phyloP scores from a whole-genome alignment of 805 yeast genomes.

The Torulaspora gathmanii region DNA sequence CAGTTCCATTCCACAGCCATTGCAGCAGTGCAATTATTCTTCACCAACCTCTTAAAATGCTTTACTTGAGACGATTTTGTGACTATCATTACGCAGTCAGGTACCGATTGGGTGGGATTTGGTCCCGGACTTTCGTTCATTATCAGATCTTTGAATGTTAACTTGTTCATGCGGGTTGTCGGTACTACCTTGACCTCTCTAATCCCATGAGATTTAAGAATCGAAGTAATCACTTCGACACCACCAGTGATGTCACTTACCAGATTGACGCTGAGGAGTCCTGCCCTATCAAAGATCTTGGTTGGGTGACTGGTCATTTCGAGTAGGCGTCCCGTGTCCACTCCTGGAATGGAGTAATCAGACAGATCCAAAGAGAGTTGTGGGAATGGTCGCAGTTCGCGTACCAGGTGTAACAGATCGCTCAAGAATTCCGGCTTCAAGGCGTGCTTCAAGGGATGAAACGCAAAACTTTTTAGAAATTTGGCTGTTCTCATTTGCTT shows the following conservation, averaged over 20 bases:
- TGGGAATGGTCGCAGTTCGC: constrained; percentile 9
- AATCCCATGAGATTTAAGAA: constrained; percentile 30
- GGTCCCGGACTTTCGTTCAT: constrained; percentile 9
- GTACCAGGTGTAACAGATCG: constrained; percentile 36
- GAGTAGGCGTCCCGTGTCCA: constrained; percentile 26
- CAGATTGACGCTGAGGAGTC: constrained; percentile 22
- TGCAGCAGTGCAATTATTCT: constrained; percentile 10
- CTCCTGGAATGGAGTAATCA: constrained; percentile 36
- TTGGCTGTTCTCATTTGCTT: constrained; percentile 81
- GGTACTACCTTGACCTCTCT: constrained; percentile 19
- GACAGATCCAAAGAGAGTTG: constrained; percentile 19
- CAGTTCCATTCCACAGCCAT: constrained; percentile 35
- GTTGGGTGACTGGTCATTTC: constrained; percentile 16
- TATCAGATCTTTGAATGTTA: constrained; percentile 17
- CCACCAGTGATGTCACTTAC: constrained; percentile 31
- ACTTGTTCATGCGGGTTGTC: constrained; percentile 14
- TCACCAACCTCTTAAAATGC: constrained; percentile 20
- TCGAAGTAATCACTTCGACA: constrained; percentile 22
- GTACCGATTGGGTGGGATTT: neutral
- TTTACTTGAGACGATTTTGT: constrained; percentile 32
- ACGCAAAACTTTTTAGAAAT: constrained; percentile 65
- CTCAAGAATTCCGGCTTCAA: constrained; percentile 51
- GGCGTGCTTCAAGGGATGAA: constrained; percentile 45
- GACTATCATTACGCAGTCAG: constrained; percentile 26
- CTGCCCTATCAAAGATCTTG: constrained; percentile 28